phyloP scores from a whole-genome alignment of 2,329 filamentous ascomycete species.

The Aschersonia sp. region DNA sequence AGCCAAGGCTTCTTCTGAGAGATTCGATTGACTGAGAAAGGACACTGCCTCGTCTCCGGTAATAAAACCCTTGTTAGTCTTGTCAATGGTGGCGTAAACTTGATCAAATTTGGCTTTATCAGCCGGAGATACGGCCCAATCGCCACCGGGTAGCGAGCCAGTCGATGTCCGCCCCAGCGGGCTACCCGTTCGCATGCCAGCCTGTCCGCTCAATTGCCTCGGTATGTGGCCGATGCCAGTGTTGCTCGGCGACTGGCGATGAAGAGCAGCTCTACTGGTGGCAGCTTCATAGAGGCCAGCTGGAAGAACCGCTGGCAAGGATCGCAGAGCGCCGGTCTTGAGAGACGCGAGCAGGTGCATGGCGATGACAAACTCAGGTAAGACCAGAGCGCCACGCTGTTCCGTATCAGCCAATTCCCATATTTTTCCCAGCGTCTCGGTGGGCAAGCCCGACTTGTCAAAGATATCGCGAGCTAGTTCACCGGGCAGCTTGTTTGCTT shows the following conservation, averaged over 20 bases:
- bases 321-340: constrained; percentile 69
- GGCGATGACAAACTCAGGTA: constrained; percentile 90
- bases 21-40: constrained; percentile 84
- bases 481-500: constrained; percentile 60
- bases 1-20: constrained; percentile 78
- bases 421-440: constrained; percentile 83
- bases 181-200: constrained; percentile 48
- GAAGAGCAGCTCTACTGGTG: constrained; percentile 42
- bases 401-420: constrained; percentile 94
- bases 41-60: constrained; percentile 88
- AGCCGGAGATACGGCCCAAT: constrained; percentile 70
- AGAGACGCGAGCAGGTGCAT: constrained; percentile 94
- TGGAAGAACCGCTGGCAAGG: constrained; percentile 67
- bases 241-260: constrained; percentile 36
- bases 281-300: constrained; percentile 84
- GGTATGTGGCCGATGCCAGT: constrained; percentile 54
- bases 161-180: constrained; percentile 38
- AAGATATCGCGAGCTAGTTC: constrained; percentile 90
- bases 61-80: constrained; percentile 65
- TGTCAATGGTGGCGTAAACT: constrained; percentile 76
- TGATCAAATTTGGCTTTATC: constrained; percentile 84
- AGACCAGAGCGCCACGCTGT: constrained; percentile 72
- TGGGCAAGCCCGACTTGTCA: constrained; percentile 79
- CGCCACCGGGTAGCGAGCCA: constrained; percentile 28
- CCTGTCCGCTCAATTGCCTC: constrained; percentile 64